Conservation (phyloP, 257 asterid species). For the Lithospermum erythrorhizon region DNA sequence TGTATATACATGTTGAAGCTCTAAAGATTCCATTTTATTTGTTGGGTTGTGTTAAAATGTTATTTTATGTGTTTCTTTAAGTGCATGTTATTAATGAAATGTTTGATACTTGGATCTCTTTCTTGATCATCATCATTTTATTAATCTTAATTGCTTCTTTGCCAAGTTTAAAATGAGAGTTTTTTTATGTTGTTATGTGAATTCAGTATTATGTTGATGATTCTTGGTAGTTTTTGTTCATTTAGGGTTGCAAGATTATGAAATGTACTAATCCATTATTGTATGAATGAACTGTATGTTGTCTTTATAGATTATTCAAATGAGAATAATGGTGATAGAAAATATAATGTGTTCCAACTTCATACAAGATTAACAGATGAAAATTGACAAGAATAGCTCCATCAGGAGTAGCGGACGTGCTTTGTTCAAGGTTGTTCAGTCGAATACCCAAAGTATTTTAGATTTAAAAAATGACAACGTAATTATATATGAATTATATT, state of each 20-base stretch:
- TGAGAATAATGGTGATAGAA: not conserved
- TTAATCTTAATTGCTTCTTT: not conserved
- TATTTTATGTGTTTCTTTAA: conserved; percentile 9
- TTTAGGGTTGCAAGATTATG: not conserved
- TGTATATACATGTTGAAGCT: not conserved
- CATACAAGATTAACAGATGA: not conserved
- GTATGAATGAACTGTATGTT: too few species aligned
- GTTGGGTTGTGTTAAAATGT: conserved; percentile 14
- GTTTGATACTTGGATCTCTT: not conserved
- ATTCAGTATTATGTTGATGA: not conserved
- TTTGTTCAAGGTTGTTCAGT: too few species aligned
- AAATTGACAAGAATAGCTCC: not conserved
- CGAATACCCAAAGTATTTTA: too few species aligned
- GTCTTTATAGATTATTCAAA: not conserved
- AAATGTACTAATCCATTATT: too few species aligned
- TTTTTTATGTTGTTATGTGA: not conserved
- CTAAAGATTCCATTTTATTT: conserved; percentile 22
- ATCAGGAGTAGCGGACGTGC: too few species aligned
- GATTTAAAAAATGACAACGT: too few species aligned
- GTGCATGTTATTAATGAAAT: not conserved
- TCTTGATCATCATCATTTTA: not conserved
- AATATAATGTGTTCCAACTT: not conserved
- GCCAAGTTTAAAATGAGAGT: not conserved
- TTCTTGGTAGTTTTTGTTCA: not conserved
- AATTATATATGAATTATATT: too few species aligned